phyloP scores from a whole-genome alignment of 176 grass and related monocot species.

The Chrysopogon serrulatus region DNA sequence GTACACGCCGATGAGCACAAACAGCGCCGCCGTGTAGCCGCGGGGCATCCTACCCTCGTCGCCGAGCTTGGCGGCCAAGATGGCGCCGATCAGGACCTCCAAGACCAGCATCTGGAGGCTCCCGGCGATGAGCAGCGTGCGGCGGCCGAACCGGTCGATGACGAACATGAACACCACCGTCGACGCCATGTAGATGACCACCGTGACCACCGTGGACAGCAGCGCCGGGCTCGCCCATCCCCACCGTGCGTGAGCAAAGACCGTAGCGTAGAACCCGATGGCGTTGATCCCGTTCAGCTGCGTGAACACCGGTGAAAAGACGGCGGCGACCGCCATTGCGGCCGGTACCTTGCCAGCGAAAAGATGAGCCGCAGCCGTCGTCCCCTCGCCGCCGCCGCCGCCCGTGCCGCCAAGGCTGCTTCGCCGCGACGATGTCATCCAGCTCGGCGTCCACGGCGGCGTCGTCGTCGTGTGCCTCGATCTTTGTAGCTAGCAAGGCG shows the following conservation, averaged over 20 bases:
- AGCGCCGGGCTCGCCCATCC: constrained; percentile 47
- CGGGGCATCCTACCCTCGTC: constrained; percentile 16
- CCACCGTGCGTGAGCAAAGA: constrained; percentile 41
- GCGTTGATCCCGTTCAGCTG: constrained; percentile 41
- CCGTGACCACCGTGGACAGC: constrained; percentile 14
- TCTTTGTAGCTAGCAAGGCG: too few relatives aligned
- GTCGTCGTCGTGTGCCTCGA: too few relatives aligned
- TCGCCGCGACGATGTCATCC: too few relatives aligned
- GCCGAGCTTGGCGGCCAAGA: constrained; percentile 32
- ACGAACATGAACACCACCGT: constrained; percentile 17
- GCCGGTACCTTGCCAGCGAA: constrained; percentile 15
- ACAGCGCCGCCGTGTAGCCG: neutral
- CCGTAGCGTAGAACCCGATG: constrained; percentile 48
- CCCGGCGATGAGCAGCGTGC: constrained; percentile 25
- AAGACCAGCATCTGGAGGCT: constrained; percentile 35
- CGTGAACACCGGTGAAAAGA: constrained; percentile 35
- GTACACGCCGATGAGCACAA: constrained; percentile 43
- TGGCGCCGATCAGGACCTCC: constrained; percentile 13
- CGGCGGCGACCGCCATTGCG: constrained; percentile 32
- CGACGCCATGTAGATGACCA: neutral
- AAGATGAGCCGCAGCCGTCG: constrained; percentile 3
- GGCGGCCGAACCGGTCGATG: constrained; percentile 34
- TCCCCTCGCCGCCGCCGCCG: too few relatives aligned
- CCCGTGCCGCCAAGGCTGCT: too few relatives aligned
- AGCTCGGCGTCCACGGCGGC: too few relatives aligned